These are phyloP conservation scores for Colletotrichum acutatum DNA, from an alignment of 2,329 filamentous ascomycete species.

Conservation along the genomic window DNA sequence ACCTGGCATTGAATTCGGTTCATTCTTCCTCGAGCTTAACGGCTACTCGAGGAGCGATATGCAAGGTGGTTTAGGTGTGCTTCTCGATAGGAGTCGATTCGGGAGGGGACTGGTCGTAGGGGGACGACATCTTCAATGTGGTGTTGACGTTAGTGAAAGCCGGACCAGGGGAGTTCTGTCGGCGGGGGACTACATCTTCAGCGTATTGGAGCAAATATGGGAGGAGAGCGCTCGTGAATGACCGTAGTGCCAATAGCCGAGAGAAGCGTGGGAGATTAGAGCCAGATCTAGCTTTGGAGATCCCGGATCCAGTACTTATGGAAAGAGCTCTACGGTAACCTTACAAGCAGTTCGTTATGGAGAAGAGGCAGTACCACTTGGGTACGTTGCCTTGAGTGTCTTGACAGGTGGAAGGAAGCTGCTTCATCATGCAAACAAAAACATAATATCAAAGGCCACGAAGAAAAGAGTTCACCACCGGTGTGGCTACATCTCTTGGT, in stretches of 20 bases:
- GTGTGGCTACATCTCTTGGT: no score
- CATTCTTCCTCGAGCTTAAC: background rate
- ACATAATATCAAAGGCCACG: no score
- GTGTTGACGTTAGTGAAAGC: background rate
- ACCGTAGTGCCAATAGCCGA: background rate
- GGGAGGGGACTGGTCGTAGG: no score
- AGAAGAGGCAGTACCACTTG: no score
- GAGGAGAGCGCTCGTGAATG: background rate
- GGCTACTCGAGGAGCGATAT: background rate
- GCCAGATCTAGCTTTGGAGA: no score
- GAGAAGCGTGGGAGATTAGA: background rate
- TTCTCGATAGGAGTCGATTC: background rate
- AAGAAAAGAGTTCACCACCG: no score
- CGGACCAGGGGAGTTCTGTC: background rate
- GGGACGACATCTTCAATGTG: background rate
- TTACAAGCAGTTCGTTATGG: no score
- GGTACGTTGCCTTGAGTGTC: no score
- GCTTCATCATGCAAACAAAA: no score
- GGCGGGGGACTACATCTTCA: background rate
- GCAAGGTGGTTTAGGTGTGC: background rate
- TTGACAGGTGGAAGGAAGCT: no score
- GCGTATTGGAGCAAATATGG: background rate
- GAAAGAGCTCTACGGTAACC: no score
- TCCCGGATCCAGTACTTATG: no score
- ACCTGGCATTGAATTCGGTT: background rate